Evolutionary conservation across 768 basidiomycete species (phyloP), one percentile per base, ranked within the genome.

Genomic region (Rhizopogon rudus): DNA sequence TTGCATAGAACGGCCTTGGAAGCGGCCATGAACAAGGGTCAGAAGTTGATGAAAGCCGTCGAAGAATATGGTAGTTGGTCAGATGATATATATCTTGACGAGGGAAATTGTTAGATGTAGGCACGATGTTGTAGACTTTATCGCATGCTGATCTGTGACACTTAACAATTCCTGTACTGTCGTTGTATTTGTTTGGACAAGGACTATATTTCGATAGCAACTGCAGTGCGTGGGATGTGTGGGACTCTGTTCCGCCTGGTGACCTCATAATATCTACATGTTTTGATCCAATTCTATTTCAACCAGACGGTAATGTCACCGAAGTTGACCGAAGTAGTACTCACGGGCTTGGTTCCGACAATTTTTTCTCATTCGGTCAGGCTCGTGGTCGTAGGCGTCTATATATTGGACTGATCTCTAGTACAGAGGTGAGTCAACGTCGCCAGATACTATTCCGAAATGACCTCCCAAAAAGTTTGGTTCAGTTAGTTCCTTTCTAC

Each of bases 61-160:
- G 57, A 66, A 52, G 51, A 66, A 44, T 68, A 68, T 17, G 67
- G 63, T 37, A 56, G 52, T 53, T 66, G 66, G 66, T 68, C 66
- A 5, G 62, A 66, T 20, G 57, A 68, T 44, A 51, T 68, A 52
- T 66, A 67, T 44, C 59, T 57, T 37, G 42, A 10, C 37, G 43
- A 46, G 45, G 45, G 33, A 35, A n/a, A 44, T n/a, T 13, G 29
- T n/a, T 44, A 44, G 51, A 28, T 17, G 37, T 16, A 35, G 45
- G 51, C 41, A 40, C 29, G n/a, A 44, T 44, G 25, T 28, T 44
- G 40, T n/a, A 44, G 45, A 28, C 25, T 40, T 3, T 51, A 10
- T n/a, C n/a, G 22, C 10, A 13, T 17, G 51, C 25, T 39, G 10
- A 45, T 20, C 29, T 46, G 6, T 44, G 25, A 39, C 13, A 44